Base-by-base conservation (phyloP, 768 basidiomycete species). In the Rhizopogon vesiculosus region DNA sequence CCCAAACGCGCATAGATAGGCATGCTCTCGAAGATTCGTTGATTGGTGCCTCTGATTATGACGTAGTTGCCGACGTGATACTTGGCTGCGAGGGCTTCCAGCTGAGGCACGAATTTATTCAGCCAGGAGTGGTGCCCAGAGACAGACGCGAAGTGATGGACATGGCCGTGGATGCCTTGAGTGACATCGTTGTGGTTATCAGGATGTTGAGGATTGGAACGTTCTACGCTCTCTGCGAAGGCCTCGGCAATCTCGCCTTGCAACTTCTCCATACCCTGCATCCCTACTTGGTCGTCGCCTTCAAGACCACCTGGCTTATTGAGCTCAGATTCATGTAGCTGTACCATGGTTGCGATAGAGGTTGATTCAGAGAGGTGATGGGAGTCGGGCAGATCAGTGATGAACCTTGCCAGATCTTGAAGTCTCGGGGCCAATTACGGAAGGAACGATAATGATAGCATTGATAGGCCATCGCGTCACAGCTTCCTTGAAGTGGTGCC, bases 11-110 rank as follows among this genome's bases (percentile, higher is more conserved):
- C 78, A 61, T 84, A 89, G 43, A 89, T 74, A 1, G 88, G 88
- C 88, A 90, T 90, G 33, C 76, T 76, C 72, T 90, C 88, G 56
- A 88, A 89, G 56, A 85, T 74, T 62, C 76, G 77, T 63, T 83
- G 72, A 7, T 68, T 71, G 1, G 75, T 73, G 7, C 71, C 76
- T 40, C 84, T 73, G 31, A 80, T 67, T 19, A 75, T 64, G 28
- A 85, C 82, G 62, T 72, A 86, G 62, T 86, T 86, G 3, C 84
- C 84, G 50, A 80, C 69, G 54, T 86, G 84, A 58, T 80, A 79
- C 29, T 74, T 68, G 5, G 65, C 61, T 3, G 82, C 83, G 22
- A 84, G 68, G 53, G 74, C 74, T 66, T 85, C 76, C 42, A 86
- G 72, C 18, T 82, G 80, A 1, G 84, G 84, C 7, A 86, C 73